These are phyloP conservation scores for Apocynum venetum DNA, from an alignment of 257 asterid species.

Conservation along the genomic window DNA sequence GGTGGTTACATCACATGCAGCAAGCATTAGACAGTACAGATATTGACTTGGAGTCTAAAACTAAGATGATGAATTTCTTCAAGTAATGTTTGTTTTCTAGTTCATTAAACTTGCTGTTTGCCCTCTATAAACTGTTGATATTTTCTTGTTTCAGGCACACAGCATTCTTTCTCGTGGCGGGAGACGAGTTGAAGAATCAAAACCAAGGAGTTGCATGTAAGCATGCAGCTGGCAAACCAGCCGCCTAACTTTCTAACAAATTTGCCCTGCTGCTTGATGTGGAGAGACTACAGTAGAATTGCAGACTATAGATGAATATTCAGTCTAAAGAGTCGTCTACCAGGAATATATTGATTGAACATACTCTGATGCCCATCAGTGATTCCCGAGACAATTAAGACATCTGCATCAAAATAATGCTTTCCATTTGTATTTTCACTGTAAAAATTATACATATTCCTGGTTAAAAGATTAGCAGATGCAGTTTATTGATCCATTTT, in stretches of 20 bases:
- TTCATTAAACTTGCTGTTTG: too few species aligned
- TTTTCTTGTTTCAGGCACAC: slow-evolving; percentile 57
- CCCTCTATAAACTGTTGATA: too few species aligned
- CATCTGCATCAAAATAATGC: background rate
- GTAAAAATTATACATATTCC: background rate
- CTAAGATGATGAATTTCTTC: slow-evolving; percentile 75
- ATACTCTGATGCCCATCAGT: background rate
- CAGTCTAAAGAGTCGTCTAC: background rate
- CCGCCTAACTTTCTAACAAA: slow-evolving; percentile 25
- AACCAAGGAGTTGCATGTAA: slow-evolving; percentile 51
- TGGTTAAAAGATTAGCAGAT: background rate
- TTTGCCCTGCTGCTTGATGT: slow-evolving; percentile 7
- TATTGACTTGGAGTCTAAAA: slow-evolving; percentile 72
- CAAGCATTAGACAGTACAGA: slow-evolving; percentile 64
- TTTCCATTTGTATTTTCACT: background rate
- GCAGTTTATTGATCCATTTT: background rate
- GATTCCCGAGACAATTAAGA: too few species aligned
- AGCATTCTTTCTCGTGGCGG: slow-evolving; percentile 93
- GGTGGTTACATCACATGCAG: slow-evolving; percentile 98
- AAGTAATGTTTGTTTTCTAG: slow-evolving; percentile 39
- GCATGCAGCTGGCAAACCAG: slow-evolving; percentile 53
- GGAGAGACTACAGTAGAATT: slow-evolving; percentile 8
- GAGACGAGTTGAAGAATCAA: slow-evolving; percentile 70
- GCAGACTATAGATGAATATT: background rate
- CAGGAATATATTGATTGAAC: background rate